Base-by-base conservation (phyloP, 768 basidiomycete genomes). In the Lactarius hatsudake region DNA sequence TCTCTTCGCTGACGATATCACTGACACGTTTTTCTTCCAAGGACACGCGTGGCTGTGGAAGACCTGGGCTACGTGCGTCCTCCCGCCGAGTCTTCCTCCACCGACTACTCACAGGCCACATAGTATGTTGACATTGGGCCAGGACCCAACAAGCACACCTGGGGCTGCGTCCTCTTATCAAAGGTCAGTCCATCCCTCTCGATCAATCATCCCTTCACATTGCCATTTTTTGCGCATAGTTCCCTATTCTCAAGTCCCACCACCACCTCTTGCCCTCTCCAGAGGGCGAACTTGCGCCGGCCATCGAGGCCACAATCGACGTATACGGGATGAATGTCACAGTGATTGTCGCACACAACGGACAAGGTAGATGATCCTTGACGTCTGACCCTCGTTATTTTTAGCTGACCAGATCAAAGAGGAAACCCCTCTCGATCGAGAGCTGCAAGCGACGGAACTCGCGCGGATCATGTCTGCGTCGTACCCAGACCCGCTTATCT, bases 251-350 rank as follows among this genome's bases (percentile, higher is more conserved):
- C 71, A 87, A 87, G 71, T 90, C 93, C 1, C 87, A 85, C 17
- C 94, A 96, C 73, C 91, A 95, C 73, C 81, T 96, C 0, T 82
- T 96, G 48, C 94, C 94, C 0, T 95, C 93, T 1, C 94, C 94
- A 23, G 75, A 83, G 64, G 91, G 91, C 9, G 94, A 95, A 75
- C 86, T 96, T 30, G 93, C 93, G 2, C 93, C 93, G 0, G 93
- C 93, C 1, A 96, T 96, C 38, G 90, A 93, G 75, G 93, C 93
- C 3, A 82, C 91, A 2, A 78, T 96, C 17, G 89, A 94, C 61
- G 81, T 93, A 8, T 89, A 87, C 69, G 93, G 93, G 0, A 88
- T 87, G 0, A 82, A 84, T 61, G 85, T 95, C 20, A 88, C 87
- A 6, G 92, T 95, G 0, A 81, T 96, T n/a, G 90, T 96, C 12